Evolutionary conservation across 257 asterid genomes (phyloP), one percentile per base, ranked within the genome.

Genomic region (Ilex asprella): DNA sequence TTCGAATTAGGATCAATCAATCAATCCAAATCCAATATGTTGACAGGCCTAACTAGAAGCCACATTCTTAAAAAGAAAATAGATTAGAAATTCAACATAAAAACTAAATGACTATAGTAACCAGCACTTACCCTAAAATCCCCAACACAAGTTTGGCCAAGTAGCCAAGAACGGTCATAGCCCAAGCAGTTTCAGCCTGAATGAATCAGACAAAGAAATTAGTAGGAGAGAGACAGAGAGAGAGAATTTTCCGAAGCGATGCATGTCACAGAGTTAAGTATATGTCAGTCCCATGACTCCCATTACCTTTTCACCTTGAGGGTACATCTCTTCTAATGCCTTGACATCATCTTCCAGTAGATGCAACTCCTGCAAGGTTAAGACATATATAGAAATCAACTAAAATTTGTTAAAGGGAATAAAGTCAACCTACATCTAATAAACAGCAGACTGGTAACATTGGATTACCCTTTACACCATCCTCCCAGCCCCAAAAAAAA

Each of bases 251-350:
- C 52, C 13, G 10, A 46, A 46, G n/a, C 12, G 10, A 46, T 46
- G 12, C 15, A 8, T 46, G 52, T 46, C 12, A 46, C 3, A 4
- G 12, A 46, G 2, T 13, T 8, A 46, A 46, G 12, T 46, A 46
- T 8, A 10, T 13, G 2, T 10, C 3, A 3, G 12, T 62, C n/a
- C n/a, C n/a, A n/a, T n/a, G n/a, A 56, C 58, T 69, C 60, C 41
- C 3, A 70, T 83, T 69, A 93, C 99, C 97, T 93, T 78, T 93
- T 93, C 99, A 49, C 99, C 99, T 75, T 93, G 99, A 67, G 99
- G 99, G 79, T 93, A 93, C 97, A 93, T 86, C 84, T 93, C 97
- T 75, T 93, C 99, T 67, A 93, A 78, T 49, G 94, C 86, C 75
- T 93, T 90, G 67, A 85, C 92, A 46, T 93, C 99, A 30, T 89